Evolutionary conservation across 2,329 filamentous ascomycete species (phyloP), one percentile per base, ranked within the genome.

Genomic region (Dothiorella sarmentorum): DNA sequence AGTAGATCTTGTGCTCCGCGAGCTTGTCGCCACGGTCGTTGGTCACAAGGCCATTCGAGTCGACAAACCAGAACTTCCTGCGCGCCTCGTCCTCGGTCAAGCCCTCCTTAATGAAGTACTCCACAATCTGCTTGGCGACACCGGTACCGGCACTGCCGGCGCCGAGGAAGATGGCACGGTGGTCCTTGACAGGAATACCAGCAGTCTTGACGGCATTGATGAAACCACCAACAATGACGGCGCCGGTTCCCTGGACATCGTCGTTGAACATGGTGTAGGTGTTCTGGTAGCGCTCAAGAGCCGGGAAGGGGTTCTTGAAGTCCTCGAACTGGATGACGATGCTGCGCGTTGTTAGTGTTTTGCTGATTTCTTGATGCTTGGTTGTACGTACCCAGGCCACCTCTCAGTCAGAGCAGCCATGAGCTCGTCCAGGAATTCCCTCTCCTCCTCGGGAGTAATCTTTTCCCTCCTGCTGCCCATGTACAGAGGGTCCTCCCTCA

Each of bases 221-320:
- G 73, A 89, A 82, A 66, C 93, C 93, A 63, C 84, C 93, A 58
- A 97, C 83, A 62, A 97, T 91, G 69, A 99, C 94, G 63, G 93
- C 91, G 67, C 94, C 94, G 66, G 94, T 97, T 65, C 93, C 93
- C 80, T 97, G 93, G 71, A 99, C 94, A 72, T 99, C 93, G 71
- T 97, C 94, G 75, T 97, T 97, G 85, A 99, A 99, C 82, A 90
- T 95, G 75, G 90, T 92, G 81, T 96, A 93, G 64, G 82, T 84
- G 72, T 92, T 82, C 66, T 90, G 88, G 78, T 97, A 97, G 61
- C 91, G 85, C 72, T 94, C 89, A 38, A 97, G 84, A 69, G 95
- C 93, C 63, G 89, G 88, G 83, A 97, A 99, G 45, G 94, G 93
- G 69, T 93, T 96, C 80, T 97, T 96, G 76, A 96, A 97, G 71